These are phyloP conservation scores for Salvia rosmarinus DNA, from an alignment of 257 asterid species.

Conservation along the genomic window DNA sequence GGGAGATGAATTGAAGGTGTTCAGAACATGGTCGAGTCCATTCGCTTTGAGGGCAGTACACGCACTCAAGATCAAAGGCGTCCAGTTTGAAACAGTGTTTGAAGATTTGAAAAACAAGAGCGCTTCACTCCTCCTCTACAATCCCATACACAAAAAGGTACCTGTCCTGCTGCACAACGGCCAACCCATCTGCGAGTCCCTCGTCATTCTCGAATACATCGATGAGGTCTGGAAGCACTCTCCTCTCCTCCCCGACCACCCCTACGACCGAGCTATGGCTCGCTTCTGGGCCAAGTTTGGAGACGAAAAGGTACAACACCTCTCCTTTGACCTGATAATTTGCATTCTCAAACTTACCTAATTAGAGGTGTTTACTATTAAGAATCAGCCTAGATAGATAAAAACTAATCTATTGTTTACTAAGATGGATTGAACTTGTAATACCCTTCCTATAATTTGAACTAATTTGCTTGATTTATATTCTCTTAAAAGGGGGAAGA, in stretches of 20 bases:
- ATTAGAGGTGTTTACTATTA: no score
- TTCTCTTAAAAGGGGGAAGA: no score
- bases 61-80: constrained; percentile 64
- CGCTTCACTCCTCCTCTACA: constrained; percentile 47
- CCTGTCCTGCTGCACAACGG: no score
- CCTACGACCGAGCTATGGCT: constrained; percentile 59
- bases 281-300: constrained; percentile 77
- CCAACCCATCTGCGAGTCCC: no score
- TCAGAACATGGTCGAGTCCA: constrained; percentile 67
- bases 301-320: constrained; percentile 56
- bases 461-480: no score
- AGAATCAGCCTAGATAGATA: no score
- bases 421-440: no score
- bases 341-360: not conserved
- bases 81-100: constrained; percentile 49
- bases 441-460: no score
- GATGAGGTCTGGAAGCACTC: no score
- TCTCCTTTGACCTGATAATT: not conserved
- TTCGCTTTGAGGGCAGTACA: constrained; percentile 53
- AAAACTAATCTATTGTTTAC: no score
- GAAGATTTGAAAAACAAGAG: constrained; percentile 68
- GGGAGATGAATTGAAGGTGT: constrained; percentile 71
- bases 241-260: constrained; percentile 65
- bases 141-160: no score
- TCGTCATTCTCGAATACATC: no score